phyloP scores from a whole-genome alignment of 306 rosid genomes.

The Ormosia semicastrata region DNA sequence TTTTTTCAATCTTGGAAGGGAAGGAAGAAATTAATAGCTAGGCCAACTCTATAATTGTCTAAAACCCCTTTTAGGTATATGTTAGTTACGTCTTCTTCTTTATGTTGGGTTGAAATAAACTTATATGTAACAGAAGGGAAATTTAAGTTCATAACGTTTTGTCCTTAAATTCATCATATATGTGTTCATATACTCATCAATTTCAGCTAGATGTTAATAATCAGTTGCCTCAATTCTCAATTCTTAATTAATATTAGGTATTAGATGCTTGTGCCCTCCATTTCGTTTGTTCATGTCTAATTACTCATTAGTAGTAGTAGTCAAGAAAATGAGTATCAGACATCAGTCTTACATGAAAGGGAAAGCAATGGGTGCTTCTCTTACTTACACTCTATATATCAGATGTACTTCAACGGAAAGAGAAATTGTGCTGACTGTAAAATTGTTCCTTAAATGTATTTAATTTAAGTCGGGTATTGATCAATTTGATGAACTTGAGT shows the following conservation, averaged over 20 bases:
- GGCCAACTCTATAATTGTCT: slow-evolving; percentile 27
- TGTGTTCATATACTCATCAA: slow-evolving; percentile 19
- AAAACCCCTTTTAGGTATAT: slow-evolving; percentile 43
- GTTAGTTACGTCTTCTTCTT: slow-evolving; percentile 18
- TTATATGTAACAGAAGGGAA: slow-evolving; percentile 39
- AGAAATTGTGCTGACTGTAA: not conserved
- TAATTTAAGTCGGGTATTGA: not conserved
- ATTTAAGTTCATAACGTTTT: slow-evolving; percentile 13
- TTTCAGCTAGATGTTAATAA: slow-evolving; percentile 9
- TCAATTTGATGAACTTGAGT: not conserved
- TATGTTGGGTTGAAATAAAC: slow-evolving; percentile 31
- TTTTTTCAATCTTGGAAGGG: slow-evolving; percentile 13
- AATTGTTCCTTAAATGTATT: not conserved
- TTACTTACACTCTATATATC: not conserved
- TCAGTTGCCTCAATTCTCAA: not conserved
- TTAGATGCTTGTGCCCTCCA: not conserved
- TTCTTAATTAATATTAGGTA: slow-evolving; percentile 9
- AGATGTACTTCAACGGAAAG: not conserved
- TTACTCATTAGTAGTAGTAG: not conserved
- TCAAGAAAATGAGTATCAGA: not conserved
- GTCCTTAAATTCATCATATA: not conserved
- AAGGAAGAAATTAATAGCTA: not conserved
- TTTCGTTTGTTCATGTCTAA: not conserved
- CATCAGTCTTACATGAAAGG: not conserved
- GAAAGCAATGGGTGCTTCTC: not conserved